Evolutionary conservation across 768 basidiomycete genomes (phyloP), one percentile per base, ranked within the genome.

Genomic region (Termitomyces sp.): DNA sequence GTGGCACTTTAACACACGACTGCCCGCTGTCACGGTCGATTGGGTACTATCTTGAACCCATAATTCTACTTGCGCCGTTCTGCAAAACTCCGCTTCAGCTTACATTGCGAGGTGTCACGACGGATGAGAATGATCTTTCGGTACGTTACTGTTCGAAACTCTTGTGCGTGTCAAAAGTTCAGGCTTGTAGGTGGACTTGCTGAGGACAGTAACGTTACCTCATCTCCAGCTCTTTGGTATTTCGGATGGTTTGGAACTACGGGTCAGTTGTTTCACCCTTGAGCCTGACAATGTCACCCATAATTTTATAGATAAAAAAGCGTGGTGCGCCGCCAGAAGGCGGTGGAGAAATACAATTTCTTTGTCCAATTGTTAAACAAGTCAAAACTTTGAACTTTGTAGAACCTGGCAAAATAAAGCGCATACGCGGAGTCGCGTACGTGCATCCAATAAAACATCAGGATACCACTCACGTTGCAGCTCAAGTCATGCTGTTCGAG

Each of bases 361-460:
- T 92, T n/a, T 98, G 93, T 63, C 96, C 97, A 0, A 76, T 92
- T 14, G 85, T 98, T 4, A 92, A 93, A 65, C 88, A 93, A 59
- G 84, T 92, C 42, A 98, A 94, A 68, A 95, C 92, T 0, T 67
- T 98, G 50, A 91, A 98, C 67, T 98, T 98, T 65, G 82, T 94
- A 1, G 91, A 95, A 32, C 80, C 87, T 20, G 97, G 97, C 4
- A 91, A 88, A 72, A 87, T 99, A 57, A 93, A 91, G 70, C 85
- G 94, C 61, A 97, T 99, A 71, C 83, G 97, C 51, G 97, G 97
- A 36, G 88, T 98, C 39, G 90, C 97, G 92, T 97, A 67, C 65
- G 94, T 83, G 31, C 31, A 55, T 34, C 8, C 39, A 46, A 10
- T 3, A 46, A 49, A 20, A 14, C 9, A 47, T 3, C 18, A 26